These are phyloP conservation scores for Fragosphaeria purpurea DNA, from an alignment of 2,329 filamentous ascomycete genomes.

Conservation along the genomic window DNA sequence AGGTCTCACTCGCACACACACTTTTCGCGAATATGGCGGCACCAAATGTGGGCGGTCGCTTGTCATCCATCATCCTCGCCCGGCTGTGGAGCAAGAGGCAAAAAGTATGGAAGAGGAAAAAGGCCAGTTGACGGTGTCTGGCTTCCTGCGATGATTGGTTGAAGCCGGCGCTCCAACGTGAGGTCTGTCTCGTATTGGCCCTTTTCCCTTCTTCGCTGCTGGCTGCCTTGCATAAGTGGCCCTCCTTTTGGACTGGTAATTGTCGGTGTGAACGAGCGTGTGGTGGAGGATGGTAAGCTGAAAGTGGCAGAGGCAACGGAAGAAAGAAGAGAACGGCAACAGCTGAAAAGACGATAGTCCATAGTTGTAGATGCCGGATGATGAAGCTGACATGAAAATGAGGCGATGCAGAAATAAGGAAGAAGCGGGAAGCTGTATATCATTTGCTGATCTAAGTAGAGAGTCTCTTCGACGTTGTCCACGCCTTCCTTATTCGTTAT, in stretches of 20 bases:
- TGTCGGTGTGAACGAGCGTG: slow-evolving; percentile 7
- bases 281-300: background rate
- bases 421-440: background rate
- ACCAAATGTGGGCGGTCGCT: background rate
- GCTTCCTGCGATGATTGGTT: slow-evolving; percentile 2
- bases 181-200: slow-evolving; percentile 2
- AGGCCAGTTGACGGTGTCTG: background rate
- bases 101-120: background rate
- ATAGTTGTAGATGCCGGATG: too few species aligned
- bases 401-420: background rate
- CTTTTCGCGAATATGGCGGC: background rate
- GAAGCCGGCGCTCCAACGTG: background rate
- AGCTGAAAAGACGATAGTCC: too few species aligned
- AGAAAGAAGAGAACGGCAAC: too few species aligned
- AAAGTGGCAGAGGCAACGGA: background rate
- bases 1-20: background rate
- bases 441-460: background rate
- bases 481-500: too few species aligned
- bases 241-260: background rate
- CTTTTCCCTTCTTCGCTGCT: background rate
- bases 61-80: background rate
- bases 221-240: background rate
- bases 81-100: background rate
- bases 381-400: too few species aligned
- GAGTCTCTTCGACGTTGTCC: too few species aligned